phyloP scores from a whole-genome alignment of 345 rosid species.

The Reutealis trisperma region DNA sequence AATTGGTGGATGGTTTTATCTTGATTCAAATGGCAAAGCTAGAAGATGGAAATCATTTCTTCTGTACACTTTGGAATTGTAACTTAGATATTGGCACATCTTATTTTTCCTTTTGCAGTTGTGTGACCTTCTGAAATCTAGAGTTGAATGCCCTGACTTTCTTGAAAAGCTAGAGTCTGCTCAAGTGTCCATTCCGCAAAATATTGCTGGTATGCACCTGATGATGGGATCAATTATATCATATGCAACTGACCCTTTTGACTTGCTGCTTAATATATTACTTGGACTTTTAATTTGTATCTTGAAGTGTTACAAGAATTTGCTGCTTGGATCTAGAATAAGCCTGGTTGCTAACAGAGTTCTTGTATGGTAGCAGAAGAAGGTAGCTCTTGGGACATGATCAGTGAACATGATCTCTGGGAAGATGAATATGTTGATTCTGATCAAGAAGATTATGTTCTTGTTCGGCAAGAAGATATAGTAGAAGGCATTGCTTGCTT shows the following conservation, averaged over 20 bases:
- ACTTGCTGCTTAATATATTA: neutral
- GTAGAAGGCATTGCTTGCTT: slow-evolving; percentile 91
- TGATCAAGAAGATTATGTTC: slow-evolving; percentile 72
- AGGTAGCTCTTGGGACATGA: slow-evolving; percentile 81
- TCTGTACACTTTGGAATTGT: neutral
- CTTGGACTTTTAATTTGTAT: slow-evolving; percentile 2
- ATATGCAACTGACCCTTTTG: neutral
- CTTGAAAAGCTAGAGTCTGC: slow-evolving; percentile 71
- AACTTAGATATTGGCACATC: slow-evolving; percentile 6
- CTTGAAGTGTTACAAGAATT: slow-evolving; percentile 9
- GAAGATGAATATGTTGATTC: slow-evolving; percentile 45
- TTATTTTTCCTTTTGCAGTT: slow-evolving; percentile 50
- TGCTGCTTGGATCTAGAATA: slow-evolving; percentile 1
- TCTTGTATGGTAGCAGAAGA: slow-evolving; percentile 53
- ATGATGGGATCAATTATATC: neutral
- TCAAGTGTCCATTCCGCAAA: slow-evolving; percentile 50
- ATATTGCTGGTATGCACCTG: slow-evolving; percentile 41
- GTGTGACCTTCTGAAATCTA: slow-evolving; percentile 77
- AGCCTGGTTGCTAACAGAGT: slow-evolving; percentile 13
- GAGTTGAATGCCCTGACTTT: slow-evolving; percentile 74
- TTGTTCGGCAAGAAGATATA: slow-evolving; percentile 95
- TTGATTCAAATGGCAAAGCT: too few species aligned
- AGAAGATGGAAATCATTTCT: too few species aligned
- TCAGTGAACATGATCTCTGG: slow-evolving; percentile 78
- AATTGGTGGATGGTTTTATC: too few species aligned